Conservation (phyloP, 768 basidiomycete species). For the Leccinellum luteum region DNA sequence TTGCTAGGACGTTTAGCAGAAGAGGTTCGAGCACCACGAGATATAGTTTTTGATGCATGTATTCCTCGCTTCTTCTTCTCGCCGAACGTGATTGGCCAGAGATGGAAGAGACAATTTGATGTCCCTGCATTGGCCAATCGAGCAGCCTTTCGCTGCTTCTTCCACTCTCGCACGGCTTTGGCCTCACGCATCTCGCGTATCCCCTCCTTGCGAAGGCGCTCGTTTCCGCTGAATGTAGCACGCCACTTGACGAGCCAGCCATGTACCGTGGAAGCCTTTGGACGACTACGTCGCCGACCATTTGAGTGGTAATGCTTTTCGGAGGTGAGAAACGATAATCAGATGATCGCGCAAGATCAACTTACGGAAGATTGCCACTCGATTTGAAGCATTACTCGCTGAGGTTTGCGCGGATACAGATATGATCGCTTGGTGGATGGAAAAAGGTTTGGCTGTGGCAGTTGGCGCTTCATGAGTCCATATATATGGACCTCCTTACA, state of each 20-base stretch:
- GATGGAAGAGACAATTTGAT: conserved; percentile 16
- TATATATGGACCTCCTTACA: conserved; percentile 26
- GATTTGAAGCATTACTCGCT: conserved; percentile 25
- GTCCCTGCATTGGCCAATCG: conserved; percentile 15
- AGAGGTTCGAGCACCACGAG: conserved; percentile 8
- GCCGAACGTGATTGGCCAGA: conserved; percentile 29
- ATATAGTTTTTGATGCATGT: conserved; percentile 7
- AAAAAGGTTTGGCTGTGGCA: conserved; percentile 7
- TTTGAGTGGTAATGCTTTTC: conserved; percentile 33
- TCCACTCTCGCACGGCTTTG: conserved; percentile 29
- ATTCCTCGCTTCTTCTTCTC: conserved; percentile 13
- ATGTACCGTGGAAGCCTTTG: conserved; percentile 59
- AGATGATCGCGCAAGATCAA: conserved; percentile 1
- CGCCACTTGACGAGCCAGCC: conserved; percentile 81
- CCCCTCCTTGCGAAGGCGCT: conserved; percentile 59
- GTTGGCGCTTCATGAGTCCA: conserved; percentile 1
- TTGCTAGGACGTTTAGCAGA: conserved; percentile 10
- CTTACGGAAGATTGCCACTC: conserved; percentile 36
- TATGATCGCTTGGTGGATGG: conserved; percentile 9
- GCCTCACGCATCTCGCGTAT: conserved; percentile 72
- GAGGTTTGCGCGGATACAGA: background rate
- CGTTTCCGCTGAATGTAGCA: conserved; percentile 65
- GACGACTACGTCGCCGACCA: conserved; percentile 44
- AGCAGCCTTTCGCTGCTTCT: conserved; percentile 26
- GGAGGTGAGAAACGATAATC: background rate